phyloP scores from a whole-genome alignment of 2,329 filamentous ascomycete species.

The Saccharata proteae region DNA sequence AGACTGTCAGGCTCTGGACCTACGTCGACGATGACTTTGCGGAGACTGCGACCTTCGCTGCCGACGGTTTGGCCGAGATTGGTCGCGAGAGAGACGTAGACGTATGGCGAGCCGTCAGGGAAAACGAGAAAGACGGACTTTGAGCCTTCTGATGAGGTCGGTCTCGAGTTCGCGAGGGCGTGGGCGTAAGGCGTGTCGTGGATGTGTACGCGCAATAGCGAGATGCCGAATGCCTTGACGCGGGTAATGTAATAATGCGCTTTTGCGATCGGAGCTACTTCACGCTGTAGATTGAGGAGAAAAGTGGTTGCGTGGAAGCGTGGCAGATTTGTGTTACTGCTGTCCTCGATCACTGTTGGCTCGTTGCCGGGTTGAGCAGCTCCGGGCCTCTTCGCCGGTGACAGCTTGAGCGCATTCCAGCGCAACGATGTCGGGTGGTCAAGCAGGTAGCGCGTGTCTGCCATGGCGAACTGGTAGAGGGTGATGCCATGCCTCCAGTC shows the following conservation, averaged over 20 bases:
- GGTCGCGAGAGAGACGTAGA: conserved; percentile 50
- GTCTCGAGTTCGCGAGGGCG: conserved; percentile 11
- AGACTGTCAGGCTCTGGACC: not conserved
- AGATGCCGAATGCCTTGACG: conserved; percentile 55
- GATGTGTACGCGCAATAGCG: conserved; percentile 67
- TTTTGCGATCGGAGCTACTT: conserved; percentile 68
- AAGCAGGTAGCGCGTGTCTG: conserved; percentile 41
- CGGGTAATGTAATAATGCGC: conserved; percentile 71
- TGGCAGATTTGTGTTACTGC: conserved; percentile 35
- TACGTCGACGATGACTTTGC: conserved; percentile 55
- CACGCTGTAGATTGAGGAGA: conserved; percentile 59
- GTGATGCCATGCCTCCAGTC: conserved; percentile 46
- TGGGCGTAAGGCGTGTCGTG: conserved; percentile 61
- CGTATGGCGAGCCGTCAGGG: conserved; percentile 63
- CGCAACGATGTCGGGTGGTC: conserved; percentile 39
- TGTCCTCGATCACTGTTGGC: conserved; percentile 27
- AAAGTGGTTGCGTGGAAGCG: conserved; percentile 74
- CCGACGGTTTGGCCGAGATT: conserved; percentile 22
- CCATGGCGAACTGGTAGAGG: conserved; percentile 42
- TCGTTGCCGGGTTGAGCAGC: conserved; percentile 12
- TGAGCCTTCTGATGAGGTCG: conserved; percentile 41
- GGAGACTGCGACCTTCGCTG: conserved; percentile 41
- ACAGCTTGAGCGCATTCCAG: conserved; percentile 42
- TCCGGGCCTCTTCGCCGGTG: conserved; percentile 19
- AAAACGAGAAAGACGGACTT: conserved; percentile 71